Evolutionary conservation across 2,329 filamentous ascomycete genomes (phyloP).

Genomic region (Paecilomyces dactylethromorphus): DNA sequence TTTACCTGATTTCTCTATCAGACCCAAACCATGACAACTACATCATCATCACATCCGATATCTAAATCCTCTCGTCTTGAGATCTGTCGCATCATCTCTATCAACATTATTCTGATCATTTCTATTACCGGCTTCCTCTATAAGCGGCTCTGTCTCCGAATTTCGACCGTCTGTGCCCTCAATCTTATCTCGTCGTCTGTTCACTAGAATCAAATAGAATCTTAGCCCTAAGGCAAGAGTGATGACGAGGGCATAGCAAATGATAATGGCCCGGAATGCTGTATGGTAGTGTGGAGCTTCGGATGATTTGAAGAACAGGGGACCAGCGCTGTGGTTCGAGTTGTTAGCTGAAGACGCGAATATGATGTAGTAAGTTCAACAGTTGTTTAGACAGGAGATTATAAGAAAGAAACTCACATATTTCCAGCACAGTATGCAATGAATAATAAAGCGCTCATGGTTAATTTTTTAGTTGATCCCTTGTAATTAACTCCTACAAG

Average conservation of each 20-base stretch:
- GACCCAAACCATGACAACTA: not conserved
- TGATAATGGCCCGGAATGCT: conserved; percentile 50
- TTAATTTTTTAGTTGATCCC: conserved; percentile 56
- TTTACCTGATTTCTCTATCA: not conserved
- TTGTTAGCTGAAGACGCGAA: not conserved
- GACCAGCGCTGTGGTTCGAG: conserved; percentile 31
- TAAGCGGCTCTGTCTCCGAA: not conserved
- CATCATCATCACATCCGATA: not conserved
- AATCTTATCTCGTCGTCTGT: not conserved
- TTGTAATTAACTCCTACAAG: conserved; percentile 52
- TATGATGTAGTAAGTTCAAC: no score
- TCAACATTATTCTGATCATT: not conserved
- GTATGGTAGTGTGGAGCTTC: conserved; percentile 49
- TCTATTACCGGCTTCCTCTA: not conserved
- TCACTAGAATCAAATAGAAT: not conserved
- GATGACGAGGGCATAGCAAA: conserved; percentile 50
- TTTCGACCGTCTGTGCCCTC: not conserved
- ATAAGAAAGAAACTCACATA: conserved; percentile 24
- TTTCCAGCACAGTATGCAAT: conserved; percentile 52
- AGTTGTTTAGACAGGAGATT: not conserved
- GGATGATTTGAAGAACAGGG: conserved; percentile 46
- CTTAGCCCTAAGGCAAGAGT: conserved; percentile 28
- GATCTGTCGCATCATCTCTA: not conserved
- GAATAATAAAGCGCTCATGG: conserved; percentile 51
- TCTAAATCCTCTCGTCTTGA: not conserved